Conservation (phyloP, 2,329 filamentous ascomycete genomes). For the Neopestalotiopsis rosae region DNA sequence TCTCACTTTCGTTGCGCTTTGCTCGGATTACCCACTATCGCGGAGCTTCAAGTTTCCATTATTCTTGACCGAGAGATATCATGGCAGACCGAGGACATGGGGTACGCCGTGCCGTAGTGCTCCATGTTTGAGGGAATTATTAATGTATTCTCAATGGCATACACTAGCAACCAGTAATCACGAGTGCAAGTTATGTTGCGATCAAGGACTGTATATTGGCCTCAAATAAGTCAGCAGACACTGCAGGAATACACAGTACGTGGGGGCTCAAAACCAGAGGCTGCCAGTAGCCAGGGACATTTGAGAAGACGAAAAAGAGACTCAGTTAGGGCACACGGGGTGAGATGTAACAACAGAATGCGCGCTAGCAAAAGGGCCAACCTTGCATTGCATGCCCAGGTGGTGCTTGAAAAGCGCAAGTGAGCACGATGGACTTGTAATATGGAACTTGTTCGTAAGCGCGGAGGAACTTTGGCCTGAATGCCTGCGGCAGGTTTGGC, state of each 20-base stretch:
- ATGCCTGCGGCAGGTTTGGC: not conserved
- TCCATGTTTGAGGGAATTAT: not conserved
- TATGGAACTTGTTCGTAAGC: conserved; percentile 20
- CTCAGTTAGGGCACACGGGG: not conserved
- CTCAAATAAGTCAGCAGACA: not conserved
- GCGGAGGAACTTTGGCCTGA: conserved; percentile 19
- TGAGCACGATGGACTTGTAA: not conserved
- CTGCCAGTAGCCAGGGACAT: not conserved
- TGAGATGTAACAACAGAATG: not conserved
- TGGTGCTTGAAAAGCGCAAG: not conserved
- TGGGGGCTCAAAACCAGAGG: not conserved
- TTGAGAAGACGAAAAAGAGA: not conserved
- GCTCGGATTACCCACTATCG: not conserved
- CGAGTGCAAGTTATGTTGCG: not conserved
- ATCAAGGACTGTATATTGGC: not conserved
- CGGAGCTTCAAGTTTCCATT: not conserved
- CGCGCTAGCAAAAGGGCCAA: not conserved
- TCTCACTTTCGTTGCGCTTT: not conserved
- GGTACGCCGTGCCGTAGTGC: not conserved
- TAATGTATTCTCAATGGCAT: not conserved
- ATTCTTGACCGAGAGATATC: not conserved
- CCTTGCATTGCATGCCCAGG: not conserved
- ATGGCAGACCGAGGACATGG: not conserved
- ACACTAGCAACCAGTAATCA: not conserved
- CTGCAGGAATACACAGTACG: not conserved